Evolutionary conservation across 225 moss, liverwort and hornwort species (phyloP), one percentile per base, ranked within the genome.

Genomic region (Polytrichum commune): DNA sequence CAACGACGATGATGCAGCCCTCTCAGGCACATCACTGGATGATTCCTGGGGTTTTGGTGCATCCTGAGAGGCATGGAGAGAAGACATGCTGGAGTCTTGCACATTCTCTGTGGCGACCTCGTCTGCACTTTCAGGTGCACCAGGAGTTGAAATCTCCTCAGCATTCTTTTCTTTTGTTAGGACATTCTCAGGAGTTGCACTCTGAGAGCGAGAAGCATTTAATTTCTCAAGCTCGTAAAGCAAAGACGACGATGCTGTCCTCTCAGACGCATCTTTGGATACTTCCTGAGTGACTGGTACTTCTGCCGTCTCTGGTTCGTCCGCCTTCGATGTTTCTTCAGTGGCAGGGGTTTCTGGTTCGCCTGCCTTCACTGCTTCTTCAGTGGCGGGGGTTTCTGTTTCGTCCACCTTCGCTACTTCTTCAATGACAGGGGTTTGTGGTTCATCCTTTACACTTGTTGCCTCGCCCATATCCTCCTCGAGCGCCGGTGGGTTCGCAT

Each of bases 191-290:
- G 62, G 27, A 8, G 23, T 24, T 26, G 13, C 62, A 28, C 62
- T 63, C 62, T 27, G 24, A 9, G 22, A 24, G 62, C 62, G 62
- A 27, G 62, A 63, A 18, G 62, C 8, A 18, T 24, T 24, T 60
- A 75, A 26, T 35, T 78, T 81, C 75, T 78, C 71, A 69, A 75
- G 54, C 73, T 81, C 68, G 6, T 18, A 27, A 55, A 69, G 26
- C 19, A 55, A 28, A 20, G 65, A 69, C 23, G 66, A 29, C 28
- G 67, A 29, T 61, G 54, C 25, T 23, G 78, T 76, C 79, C 29
- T 73, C 28, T 81, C 81, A 54, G 55, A 54, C 10, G 13, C 46
- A 46, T 46, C 46, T 46, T 16, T 10, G 46, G 46, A 13, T 16
- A 46, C 46, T 46, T 46, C 13, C 46, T 16, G 46, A 16, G 46